Base-by-base conservation (phyloP, 2,329 filamentous ascomycete genomes). In the Paraphoma sp. region DNA sequence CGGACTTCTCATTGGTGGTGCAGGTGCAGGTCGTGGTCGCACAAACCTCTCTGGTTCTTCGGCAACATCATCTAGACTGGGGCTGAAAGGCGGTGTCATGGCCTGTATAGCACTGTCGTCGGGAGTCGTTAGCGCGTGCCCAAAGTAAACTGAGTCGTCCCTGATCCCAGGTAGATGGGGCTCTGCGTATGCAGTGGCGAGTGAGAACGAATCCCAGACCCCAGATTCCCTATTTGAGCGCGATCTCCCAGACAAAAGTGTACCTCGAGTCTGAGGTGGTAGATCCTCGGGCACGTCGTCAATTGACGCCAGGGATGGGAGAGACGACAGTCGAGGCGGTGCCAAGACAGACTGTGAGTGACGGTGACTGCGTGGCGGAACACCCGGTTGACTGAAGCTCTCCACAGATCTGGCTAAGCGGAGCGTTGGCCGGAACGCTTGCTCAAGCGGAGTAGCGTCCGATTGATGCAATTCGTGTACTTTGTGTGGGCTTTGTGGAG, bases 331-430 rank as follows among this genome's bases (percentile, higher is more conserved):
- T 42, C 78, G 70, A 45, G 76, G 76, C 16, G 79, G 76, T 29
- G 79, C 73, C 48, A 76, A 70, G 31, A 76, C 74, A 7, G 76
- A 76, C 18, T 78, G 76, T 14, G 76, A 72, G 42, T 74, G 67
- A 36, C 70, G 75, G 31, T 76, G 71, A 29, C 74, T 74, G 31
- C 77, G 74, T 57, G 75, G 68, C 57, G 75, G 78, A 4, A 81
- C 71, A 23, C 78, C 80, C 3, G 83, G 82, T n/a, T 82, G 80
- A 28, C 83, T 85, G 65, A 86, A 86, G 64, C 84, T 85, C 55
- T 86, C 83, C 18, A 81, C 75, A 11, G 75, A 77, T 45, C 75
- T 63, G 30, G 63, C 71, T 29, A 68, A 54, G 4, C 73, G 70
- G 33, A 76, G 64, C 7, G 62, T 48, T 48, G 57, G 64, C 40